Evolutionary conservation across 306 rosid genomes (phyloP), one percentile per base, ranked within the genome.

Genomic region (Trifolium subterraneum): DNA sequence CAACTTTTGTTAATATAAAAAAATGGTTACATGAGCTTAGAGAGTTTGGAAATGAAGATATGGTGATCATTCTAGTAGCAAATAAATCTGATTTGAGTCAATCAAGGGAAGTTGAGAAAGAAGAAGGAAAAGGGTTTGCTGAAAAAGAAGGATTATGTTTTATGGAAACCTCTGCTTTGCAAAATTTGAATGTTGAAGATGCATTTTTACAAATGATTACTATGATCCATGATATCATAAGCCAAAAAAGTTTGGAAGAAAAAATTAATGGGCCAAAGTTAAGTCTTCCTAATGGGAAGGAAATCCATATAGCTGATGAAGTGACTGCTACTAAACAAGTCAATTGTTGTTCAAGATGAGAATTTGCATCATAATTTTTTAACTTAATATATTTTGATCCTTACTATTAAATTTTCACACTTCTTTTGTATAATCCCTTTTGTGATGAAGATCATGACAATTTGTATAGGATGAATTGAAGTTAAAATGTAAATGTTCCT

Each of bases 111-210:
- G 97, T 94, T 0, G 75, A 73, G 13, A 84, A 82, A 38, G 93
- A 91, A 82, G 97, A 94, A 65, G 98, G 95, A 2, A 79, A 50
- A 39, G 52, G 0, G 15, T 71, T 86, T 48, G 96, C 98, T 5
- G 96, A 94, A 78, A 67, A 10, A 12, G 92, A 91, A 75, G 79
- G 90, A 7, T 44, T 92, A 14, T 90, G 84, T 71, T 94, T 94
- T 84, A 90, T 91, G 97, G 98, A 94, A 78, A 94, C 98, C 4
- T 94, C 98, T 2, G 98, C 98, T 6, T 33, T 88, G 36, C 90
- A 94, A 65, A 90, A 91, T 73, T 47, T 84, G 15, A 91, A 94
- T 22, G 98, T 94, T 16, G 97, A 94, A 47, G 87, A 87, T 36
- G 93, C 91, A 11, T 94, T 94, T 61, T 79, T 89, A 11, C 78